Conservation (phyloP, 2,329 filamentous ascomycete genomes). For the Ploettnerulaceae sp. region DNA sequence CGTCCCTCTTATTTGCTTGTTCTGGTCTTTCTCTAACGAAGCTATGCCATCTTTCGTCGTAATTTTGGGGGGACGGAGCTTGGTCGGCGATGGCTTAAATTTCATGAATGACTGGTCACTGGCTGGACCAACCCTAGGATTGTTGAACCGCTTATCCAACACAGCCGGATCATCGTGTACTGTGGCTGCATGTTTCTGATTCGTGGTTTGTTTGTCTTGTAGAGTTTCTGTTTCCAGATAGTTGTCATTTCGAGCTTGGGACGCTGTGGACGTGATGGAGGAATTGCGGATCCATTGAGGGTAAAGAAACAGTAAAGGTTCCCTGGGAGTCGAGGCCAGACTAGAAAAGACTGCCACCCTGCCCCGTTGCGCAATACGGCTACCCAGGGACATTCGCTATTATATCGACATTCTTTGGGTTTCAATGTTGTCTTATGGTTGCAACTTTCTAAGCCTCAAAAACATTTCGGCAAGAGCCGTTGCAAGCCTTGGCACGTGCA, state of each 20-base stretch:
- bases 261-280: constrained; percentile 13
- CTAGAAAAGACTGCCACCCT: constrained; percentile 37
- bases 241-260: background rate
- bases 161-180: background rate
- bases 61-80: constrained; percentile 3
- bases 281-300: constrained; percentile 37
- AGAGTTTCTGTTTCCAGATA: background rate
- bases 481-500: background rate
- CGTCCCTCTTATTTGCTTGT: background rate
- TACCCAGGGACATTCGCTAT: constrained; percentile 40
- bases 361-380: constrained; percentile 38
- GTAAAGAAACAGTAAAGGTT: constrained; percentile 43
- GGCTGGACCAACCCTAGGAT: background rate
- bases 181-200: background rate
- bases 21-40: background rate
- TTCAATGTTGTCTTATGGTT: constrained; percentile 4
- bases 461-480: background rate
- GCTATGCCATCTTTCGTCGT: constrained; percentile 3
- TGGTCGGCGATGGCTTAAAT: background rate
- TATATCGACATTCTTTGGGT: constrained; percentile 17
- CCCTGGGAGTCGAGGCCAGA: constrained; percentile 36
- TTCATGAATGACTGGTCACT: background rate
- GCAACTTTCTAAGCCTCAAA: background rate
- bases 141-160: constrained; percentile 5
- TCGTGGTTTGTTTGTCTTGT: background rate